Base-by-base conservation (phyloP, 495 filamentous ascomycete genomes). In the Massariosphaeria phaeospora region DNA sequence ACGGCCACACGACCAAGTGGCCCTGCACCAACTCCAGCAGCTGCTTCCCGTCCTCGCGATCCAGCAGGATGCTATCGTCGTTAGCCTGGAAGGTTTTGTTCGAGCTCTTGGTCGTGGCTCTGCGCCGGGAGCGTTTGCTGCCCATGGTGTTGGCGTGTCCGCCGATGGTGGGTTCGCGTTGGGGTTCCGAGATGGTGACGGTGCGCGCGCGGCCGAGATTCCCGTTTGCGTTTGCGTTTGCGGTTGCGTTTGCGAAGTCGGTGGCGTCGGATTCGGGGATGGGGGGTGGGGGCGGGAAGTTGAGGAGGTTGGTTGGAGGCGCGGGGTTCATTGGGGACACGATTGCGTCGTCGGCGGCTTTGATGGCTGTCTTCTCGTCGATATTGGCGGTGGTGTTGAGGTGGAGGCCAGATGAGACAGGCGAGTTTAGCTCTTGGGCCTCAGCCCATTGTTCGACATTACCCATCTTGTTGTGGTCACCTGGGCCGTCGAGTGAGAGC, bases 1-100 rank as follows among this genome's bases (percentile, higher is more conserved):
- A 93, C 13, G 93, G 93, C 76, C 91, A 98, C 47, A 88, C 69
- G 24, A 98, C 91, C 33, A 98, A 72, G 68, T 89, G 79, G 8
- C 93, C 93, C 69, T 96, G 94, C 30, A 88, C 82, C 75, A 91
- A 73, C 50, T 82, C 77, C 63, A 96, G 72, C 61, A 95, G 71
- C 57, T 86, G 84, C 63, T 95, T 90, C 6, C 88, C 87, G 49
- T 88, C 86, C 13, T 75, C 77, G 40, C 76, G 79, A 42, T 78
- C 77, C 59, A 96, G 72, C 34, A 95, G 64, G 2, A 44, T 33
- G 39, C 48, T 51, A 41, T 91, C 87, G 60, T 91, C 89, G 11
- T 75, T 74, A 1, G 76, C 76, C 57, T 79, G 78, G 67, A 89
- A 86, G 1, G 85, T 85, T 13, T 83, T 78, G 54, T 80, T 84